These are phyloP conservation scores for Schizophyllum amplum DNA, from an alignment of 1,284 basidiomycete genomes.

Conservation along the genomic window DNA sequence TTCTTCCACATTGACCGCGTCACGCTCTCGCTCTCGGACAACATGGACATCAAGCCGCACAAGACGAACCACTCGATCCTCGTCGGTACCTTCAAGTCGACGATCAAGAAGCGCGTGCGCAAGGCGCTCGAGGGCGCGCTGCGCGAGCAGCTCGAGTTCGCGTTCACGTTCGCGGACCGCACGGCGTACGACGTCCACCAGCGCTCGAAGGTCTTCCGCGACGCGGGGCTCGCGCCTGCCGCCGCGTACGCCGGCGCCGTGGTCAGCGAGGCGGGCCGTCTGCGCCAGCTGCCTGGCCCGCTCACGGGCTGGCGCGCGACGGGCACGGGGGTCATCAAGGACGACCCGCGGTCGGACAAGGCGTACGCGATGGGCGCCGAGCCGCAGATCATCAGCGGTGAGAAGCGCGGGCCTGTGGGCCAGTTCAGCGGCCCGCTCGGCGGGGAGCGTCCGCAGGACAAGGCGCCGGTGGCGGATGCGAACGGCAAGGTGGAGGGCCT, in stretches of 20 bases:
- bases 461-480: constrained; percentile 23
- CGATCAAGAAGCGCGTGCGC: constrained; percentile 46
- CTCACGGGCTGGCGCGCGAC: constrained; percentile 43
- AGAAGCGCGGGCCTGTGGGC: constrained; percentile 56
- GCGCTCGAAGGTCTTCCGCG: constrained; percentile 53
- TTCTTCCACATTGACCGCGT: constrained; percentile 52
- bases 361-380: constrained; percentile 59
- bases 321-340: constrained; percentile 51
- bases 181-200: constrained; percentile 49
- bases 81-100: constrained; percentile 50
- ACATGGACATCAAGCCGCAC: constrained; percentile 43
- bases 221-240: constrained; percentile 44
- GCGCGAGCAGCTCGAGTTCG: constrained; percentile 39
- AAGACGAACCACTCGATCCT: constrained; percentile 56
- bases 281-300: constrained; percentile 26
- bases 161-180: constrained; percentile 43
- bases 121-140: constrained; percentile 49
- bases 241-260: constrained; percentile 44
- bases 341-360: constrained; percentile 24
- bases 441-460: constrained; percentile 17
- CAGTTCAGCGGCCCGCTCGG: constrained; percentile 39
- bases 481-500: constrained; percentile 23
- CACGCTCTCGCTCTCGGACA: constrained; percentile 40
- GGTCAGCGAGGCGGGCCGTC: constrained; percentile 56
- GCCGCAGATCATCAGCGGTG: constrained; percentile 57